Conservation (phyloP, 140 eudicot species). For the Flaveria floridana region DNA sequence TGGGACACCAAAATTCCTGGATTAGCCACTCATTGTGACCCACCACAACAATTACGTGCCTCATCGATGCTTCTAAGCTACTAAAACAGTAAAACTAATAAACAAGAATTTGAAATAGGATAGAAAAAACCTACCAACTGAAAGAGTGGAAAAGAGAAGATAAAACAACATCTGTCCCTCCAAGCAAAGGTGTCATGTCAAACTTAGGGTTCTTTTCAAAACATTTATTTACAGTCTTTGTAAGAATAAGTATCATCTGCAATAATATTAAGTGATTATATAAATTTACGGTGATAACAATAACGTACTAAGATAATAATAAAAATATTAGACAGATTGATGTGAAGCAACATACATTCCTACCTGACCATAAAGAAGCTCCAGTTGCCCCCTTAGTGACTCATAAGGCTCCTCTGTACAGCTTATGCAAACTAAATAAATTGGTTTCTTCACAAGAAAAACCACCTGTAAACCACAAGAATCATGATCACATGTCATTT, state of each 20-base stretch:
- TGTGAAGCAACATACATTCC: constrained; percentile 11
- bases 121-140: constrained; percentile 24
- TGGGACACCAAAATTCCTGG: neutral
- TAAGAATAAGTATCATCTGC: constrained; percentile 95
- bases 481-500: neutral
- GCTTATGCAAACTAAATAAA: constrained; percentile 94
- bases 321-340: neutral
- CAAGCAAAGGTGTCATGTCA: constrained; percentile 98
- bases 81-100: neutral
- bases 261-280: constrained; percentile 11
- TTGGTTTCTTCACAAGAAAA: constrained; percentile 92
- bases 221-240: constrained; percentile 86
- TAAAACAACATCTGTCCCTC: constrained; percentile 89
- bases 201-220: constrained; percentile 92
- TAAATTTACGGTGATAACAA: neutral
- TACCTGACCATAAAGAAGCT: constrained; percentile 93
- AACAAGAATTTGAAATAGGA: neutral
- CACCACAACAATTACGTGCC: neutral
- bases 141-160: constrained; percentile 94
- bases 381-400: constrained; percentile 77
- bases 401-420: constrained; percentile 95
- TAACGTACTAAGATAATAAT: neutral
- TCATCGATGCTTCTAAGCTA: neutral
- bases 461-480: constrained; percentile 23
- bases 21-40: neutral